Evolutionary conservation across 345 rosid genomes (phyloP), one percentile per base, ranked within the genome.

Genomic region (Carallia pectinifolia): DNA sequence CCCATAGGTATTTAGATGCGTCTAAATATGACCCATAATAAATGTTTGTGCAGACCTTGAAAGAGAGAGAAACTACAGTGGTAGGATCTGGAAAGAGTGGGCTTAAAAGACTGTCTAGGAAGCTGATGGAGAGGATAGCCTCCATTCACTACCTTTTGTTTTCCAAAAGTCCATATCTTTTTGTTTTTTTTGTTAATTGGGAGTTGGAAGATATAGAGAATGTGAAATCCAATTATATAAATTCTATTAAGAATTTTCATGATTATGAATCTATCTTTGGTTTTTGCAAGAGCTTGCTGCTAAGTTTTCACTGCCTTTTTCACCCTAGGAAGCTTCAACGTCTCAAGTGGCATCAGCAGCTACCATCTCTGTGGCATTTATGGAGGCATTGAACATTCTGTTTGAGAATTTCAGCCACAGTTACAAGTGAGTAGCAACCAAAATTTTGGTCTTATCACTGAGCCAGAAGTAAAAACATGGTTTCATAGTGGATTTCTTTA

Each of bases 341-440:
- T 84, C 97, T 54, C 90, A 86, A 66, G 99, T 90, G 76, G 98
- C 98, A 64, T 92, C 98, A 68, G 93, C 98, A 71, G 98, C 96
- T 55, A 89, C 97, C 6, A 80, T 96, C 67, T 87, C 99, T 64
- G 99, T 96, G 50, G 97, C 99, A 30, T 92, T 89, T 75, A 96
- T 96, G 99, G 95, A 92, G 89, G 98, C 91, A 23, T 80, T 96
- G 16, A 86, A 97, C 82, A 84, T 88, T 23, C 36, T 88, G 74
- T 96, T 96, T 59, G 88, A 90, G 87, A 89, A 70, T 71, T 82
- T 92, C 84, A 85, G 82, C 67, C 98, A 87, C 80, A 91, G 87
- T 71, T 96, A 96, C 84, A 88, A 84, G 99, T 96, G 86, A 83
- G 87, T 71, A 71, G 33, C 65, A 72, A 8, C 37, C 15, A 1